Conservation (phyloP, 352 stramenopile species). For the Elongisporangium anandrum region DNA sequence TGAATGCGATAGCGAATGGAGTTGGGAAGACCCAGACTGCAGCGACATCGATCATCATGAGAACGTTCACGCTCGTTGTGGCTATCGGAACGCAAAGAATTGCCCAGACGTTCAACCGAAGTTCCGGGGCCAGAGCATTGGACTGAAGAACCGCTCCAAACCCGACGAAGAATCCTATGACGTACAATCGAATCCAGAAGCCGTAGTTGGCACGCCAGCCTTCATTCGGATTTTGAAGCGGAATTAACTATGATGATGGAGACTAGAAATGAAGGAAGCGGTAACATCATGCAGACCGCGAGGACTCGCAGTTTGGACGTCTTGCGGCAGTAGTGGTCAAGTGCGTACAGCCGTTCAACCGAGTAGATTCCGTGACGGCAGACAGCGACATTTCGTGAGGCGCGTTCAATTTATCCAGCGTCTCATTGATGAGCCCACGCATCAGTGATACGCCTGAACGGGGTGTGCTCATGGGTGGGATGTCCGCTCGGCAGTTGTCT, state of each 20-base stretch:
- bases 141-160: not conserved
- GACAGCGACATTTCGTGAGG: not conserved
- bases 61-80: constrained; percentile 5
- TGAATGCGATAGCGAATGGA: too few relatives aligned
- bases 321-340: constrained; percentile 15
- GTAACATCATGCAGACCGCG: constrained; percentile 7
- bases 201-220: constrained; percentile 21
- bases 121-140: not conserved
- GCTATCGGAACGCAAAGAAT: not conserved
- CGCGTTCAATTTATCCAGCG: too few relatives aligned
- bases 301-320: constrained; percentile 2
- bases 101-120: not conserved
- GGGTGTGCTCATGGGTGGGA: too few relatives aligned
- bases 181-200: constrained; percentile 12
- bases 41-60: constrained; percentile 11
- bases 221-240: constrained; percentile 11
- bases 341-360: constrained; percentile 12
- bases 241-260: constrained; percentile 11
- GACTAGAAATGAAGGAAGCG: constrained; percentile 8
- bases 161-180: constrained; percentile 2
- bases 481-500: too few relatives aligned
- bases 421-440: too few relatives aligned
- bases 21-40: constrained; percentile 7
- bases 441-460: too few relatives aligned
- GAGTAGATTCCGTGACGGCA: constrained; percentile 17